Evolutionary conservation across 805 yeast genomes (phyloP), one percentile per base, ranked within the genome.

Genomic region (Ogataea methanolica): DNA sequence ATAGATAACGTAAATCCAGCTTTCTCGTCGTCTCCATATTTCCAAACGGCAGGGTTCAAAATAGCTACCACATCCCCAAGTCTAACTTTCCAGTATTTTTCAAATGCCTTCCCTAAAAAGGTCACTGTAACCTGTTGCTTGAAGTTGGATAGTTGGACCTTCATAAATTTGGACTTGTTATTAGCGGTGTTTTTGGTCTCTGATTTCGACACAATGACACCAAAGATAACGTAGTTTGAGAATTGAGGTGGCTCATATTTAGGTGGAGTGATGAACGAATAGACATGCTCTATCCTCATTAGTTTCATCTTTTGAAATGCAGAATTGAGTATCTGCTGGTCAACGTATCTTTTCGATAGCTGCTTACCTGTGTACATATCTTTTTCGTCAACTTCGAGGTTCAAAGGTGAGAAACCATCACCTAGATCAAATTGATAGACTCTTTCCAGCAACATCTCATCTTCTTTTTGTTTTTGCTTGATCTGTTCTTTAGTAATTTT

Each of bases 141-240:
- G 57, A 90, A 83, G 60, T 87, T 86, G 0, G 96, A 85, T 3
- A 92, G 56, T 2, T 78, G 75, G 19, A 90, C 47, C 47, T 76
- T 76, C 53, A 87, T 68, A 58, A 71, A 91, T 58, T 82, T 84
- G 14, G 71, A 67, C 29, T 54, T 56, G 40, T 60, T 61, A 26
- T 67, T 59, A 14, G 72, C 53, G 0, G 87, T 69, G 4, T 67
- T 62, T 52, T 74, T 71, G 3, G 84, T 73, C 7, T 72, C 78
- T 5, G 81, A 69, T 58, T 89, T 89, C 19, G 62, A 58, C 5
- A 80, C 68, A 0, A 91, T 70, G 2, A 87, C 72, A 1, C 96
- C 97, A n/a, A 84, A 58, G 1, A 82, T 75, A n/a, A 83, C 83
- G 85, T 89, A 90, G 60, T 91, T 90, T 3, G 84, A 66, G 57